phyloP scores from a whole-genome alignment of 768 basidiomycete species.

The Rubroboletus pulcherrimus region DNA sequence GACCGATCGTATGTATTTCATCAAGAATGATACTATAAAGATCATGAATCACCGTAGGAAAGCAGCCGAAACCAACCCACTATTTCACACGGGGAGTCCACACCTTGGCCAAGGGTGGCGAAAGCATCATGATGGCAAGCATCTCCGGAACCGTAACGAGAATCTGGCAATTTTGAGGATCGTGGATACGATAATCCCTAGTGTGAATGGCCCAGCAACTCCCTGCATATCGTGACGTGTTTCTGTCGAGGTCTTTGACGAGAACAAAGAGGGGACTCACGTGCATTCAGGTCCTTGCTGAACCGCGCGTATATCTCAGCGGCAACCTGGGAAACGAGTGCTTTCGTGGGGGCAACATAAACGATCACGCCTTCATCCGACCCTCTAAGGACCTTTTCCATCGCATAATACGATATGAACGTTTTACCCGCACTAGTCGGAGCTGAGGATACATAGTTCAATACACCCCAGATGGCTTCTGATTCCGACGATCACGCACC shows the following conservation, averaged over 20 bases:
- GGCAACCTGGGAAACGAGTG: slow-evolving; percentile 66
- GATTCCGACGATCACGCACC: slow-evolving; percentile 35
- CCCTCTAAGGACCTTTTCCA: slow-evolving; percentile 61
- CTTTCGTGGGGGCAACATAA: slow-evolving; percentile 75
- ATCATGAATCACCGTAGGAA: neutral
- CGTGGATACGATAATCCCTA: slow-evolving; percentile 57
- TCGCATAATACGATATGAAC: slow-evolving; percentile 74
- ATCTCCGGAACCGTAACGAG: slow-evolving; percentile 73
- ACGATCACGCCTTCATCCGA: slow-evolving; percentile 67
- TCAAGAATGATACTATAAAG: slow-evolving; percentile 55
- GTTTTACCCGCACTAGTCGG: slow-evolving; percentile 75
- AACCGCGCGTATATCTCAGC: slow-evolving; percentile 74
- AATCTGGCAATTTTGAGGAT: slow-evolving; percentile 67
- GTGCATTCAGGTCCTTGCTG: slow-evolving; percentile 47
- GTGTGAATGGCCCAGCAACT: slow-evolving; percentile 66
- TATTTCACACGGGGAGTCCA: slow-evolving; percentile 66
- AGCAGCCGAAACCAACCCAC: slow-evolving; percentile 27
- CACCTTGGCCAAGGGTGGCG: slow-evolving; percentile 53
- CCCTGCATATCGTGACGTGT: slow-evolving; percentile 31
- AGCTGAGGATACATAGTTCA: slow-evolving; percentile 34
- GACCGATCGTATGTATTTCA: slow-evolving; percentile 61
- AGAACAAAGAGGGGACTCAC: slow-evolving; percentile 30
- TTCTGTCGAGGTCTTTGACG: neutral
- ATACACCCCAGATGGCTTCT: neutral
- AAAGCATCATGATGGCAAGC: slow-evolving; percentile 64